Conservation (phyloP, 2,329 filamentous ascomycete species). For the Fusarium floridanum region DNA sequence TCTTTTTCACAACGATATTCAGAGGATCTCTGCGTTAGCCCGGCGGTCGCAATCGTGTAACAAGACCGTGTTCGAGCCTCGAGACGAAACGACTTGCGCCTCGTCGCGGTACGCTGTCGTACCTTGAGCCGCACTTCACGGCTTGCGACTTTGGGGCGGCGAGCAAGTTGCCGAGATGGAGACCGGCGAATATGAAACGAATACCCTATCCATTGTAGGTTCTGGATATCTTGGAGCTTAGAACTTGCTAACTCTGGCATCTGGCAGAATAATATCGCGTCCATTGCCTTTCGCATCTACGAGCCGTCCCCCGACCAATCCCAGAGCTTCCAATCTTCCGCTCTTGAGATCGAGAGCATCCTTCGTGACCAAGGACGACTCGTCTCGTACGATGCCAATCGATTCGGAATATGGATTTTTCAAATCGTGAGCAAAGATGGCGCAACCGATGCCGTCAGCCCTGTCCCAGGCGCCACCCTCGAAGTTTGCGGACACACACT, state of each 20-base stretch:
- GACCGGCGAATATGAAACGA: constrained; percentile 73
- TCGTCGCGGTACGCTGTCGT: constrained; percentile 35
- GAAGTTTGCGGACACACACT: constrained; percentile 61
- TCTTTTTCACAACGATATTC: constrained; percentile 33
- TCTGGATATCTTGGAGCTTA: not conserved
- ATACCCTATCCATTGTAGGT: constrained; percentile 68
- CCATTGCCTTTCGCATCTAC: constrained; percentile 68
- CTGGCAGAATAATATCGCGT: constrained; percentile 67
- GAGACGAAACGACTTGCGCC: constrained; percentile 33
- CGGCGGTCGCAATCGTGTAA: constrained; percentile 9
- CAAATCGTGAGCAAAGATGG: constrained; percentile 60
- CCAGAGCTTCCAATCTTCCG: constrained; percentile 59
- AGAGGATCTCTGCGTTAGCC: constrained; percentile 31
- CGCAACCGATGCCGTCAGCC: constrained; percentile 38
- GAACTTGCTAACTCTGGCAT: constrained; percentile 33
- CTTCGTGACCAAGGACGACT: constrained; percentile 67
- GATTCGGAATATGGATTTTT: constrained; percentile 69
- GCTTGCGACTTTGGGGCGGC: constrained; percentile 45
- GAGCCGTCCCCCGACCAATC: constrained; percentile 60
- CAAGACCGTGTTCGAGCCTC: constrained; percentile 10
- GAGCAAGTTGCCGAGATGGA: constrained; percentile 67
- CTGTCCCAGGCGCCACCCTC: constrained; percentile 54
- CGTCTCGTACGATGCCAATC: constrained; percentile 64
- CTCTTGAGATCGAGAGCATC: constrained; percentile 64
- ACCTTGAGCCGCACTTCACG: constrained; percentile 44